These are phyloP conservation scores for Diaporthe sp. DNA, from an alignment of 2,329 filamentous ascomycete species.

Conservation along the genomic window DNA sequence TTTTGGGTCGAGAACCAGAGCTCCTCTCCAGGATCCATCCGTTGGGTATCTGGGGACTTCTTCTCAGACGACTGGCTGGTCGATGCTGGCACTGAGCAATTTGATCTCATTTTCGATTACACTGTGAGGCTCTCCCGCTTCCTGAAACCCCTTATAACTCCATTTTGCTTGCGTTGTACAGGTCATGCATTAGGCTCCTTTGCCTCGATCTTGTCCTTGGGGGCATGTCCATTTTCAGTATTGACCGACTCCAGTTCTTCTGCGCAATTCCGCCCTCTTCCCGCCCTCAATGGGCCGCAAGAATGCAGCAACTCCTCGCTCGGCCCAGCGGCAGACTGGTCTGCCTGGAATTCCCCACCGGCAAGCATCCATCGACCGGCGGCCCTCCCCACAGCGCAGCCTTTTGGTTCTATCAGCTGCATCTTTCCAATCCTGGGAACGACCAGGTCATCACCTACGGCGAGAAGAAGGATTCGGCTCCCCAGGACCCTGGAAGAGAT, in stretches of 20 bases:
- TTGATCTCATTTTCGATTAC: conserved; percentile 77
- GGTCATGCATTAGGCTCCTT: neutral
- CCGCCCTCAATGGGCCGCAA: conserved; percentile 66
- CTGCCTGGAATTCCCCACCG: conserved; percentile 83
- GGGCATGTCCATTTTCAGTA: neutral
- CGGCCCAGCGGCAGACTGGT: conserved; percentile 64
- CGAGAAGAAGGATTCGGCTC: conserved; percentile 51
- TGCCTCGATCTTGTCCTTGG: neutral
- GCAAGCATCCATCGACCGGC: conserved; percentile 73
- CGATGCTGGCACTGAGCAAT: conserved; percentile 60
- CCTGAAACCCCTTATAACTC: neutral
- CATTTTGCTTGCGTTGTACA: neutral
- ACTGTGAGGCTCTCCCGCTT: conserved; percentile 60
- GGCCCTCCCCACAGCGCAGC: conserved; percentile 83
- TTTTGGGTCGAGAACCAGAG: conserved; percentile 10
- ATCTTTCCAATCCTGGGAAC: conserved; percentile 78
- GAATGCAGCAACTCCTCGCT: conserved; percentile 64
- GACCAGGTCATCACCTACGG: conserved; percentile 70
- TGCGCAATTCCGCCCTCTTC: conserved; percentile 70
- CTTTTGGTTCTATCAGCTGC: conserved; percentile 78
- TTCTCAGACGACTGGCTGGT: conserved; percentile 71
- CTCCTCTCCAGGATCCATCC: conserved; percentile 59
- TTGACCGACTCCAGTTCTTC: conserved; percentile 63
- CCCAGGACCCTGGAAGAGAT: conserved; percentile 49
- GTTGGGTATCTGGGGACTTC: conserved; percentile 75